Evolutionary conservation across 202 grass and related monocot species (phyloP), one percentile per base, ranked within the genome.

Genomic region (Panicum hallii): DNA sequence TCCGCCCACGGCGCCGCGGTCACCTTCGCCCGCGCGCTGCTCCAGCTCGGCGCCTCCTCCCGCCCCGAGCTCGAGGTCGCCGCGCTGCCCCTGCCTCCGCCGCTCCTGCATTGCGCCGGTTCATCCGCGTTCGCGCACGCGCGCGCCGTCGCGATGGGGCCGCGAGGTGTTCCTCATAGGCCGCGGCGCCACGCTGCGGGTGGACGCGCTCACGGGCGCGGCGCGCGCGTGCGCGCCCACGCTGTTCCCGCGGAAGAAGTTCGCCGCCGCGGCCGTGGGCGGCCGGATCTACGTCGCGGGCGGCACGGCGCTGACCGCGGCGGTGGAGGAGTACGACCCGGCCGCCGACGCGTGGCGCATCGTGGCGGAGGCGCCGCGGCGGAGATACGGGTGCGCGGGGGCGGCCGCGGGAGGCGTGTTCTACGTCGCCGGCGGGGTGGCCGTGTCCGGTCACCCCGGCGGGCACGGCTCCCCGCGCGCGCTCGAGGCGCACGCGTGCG

Each of bases 321-420:
- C 91, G 11, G 89, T 95, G 3, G 92, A 98, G 83, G 92, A 98
- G 90, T 98, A 98, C 87, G 92, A 95, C 69, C 92, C 92, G n/a
- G 74, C 46, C 0, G 30, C 45, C 12, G 79, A 92, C 84, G 54
- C 54, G 54, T 57, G 54, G 54, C 54, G 70, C 38, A 81, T 57
- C 20, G 54, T 57, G 2, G 77, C 9, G 4, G 86, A 93, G 52
- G 86, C 88, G 2, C 88, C 87, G 4, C 79, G 84, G 7, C 65
- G 87, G 76, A 81, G 95, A 30, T 98, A 98, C 77, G 95, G 92
- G 5, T 98, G 95, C 84, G 77, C 86, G 6, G 95, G 93, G 9
- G 93, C 91, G 7, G 77, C 64, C 0, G 82, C 80, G 0, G 82
- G 70, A 10, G 95, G 95, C 10, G 82, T 98, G 26, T 89, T 98